These are phyloP conservation scores for Daldinia childiae DNA, from an alignment of 495 filamentous ascomycete genomes.

Conservation along the genomic window DNA sequence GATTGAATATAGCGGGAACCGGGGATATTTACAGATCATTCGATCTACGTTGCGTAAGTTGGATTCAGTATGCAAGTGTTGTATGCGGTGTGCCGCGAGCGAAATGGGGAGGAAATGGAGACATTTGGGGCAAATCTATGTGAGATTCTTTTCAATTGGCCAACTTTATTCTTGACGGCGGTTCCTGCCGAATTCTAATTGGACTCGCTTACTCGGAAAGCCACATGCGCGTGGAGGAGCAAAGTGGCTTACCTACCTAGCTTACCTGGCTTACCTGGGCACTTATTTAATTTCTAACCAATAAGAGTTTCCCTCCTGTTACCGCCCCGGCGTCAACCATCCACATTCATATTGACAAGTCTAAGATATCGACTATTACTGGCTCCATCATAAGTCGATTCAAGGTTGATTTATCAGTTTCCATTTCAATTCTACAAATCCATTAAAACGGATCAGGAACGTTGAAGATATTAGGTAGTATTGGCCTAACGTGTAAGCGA, in stretches of 20 bases:
- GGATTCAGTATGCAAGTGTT: constrained; percentile 20
- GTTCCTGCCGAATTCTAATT: constrained; percentile 41
- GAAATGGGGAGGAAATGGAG: background rate
- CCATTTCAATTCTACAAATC: constrained; percentile 4
- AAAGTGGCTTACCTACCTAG: no score
- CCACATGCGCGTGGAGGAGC: constrained; percentile 29
- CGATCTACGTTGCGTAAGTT: constrained; percentile 28
- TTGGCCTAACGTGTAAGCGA: constrained; percentile 6
- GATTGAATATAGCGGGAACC: constrained; percentile 18
- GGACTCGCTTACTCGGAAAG: constrained; percentile 38
- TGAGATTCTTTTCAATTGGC: constrained; percentile 18
- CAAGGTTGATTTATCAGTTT: constrained; percentile 15
- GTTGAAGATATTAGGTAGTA: constrained; percentile 27
- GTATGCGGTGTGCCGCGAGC: constrained; percentile 31
- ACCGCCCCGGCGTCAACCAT: constrained; percentile 20
- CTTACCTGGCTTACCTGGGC: constrained; percentile 12
- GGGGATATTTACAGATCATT: background rate
- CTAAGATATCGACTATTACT: background rate
- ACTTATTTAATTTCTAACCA: constrained; percentile 3
- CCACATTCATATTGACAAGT: background rate
- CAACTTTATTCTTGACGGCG: constrained; percentile 39
- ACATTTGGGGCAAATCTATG: background rate
- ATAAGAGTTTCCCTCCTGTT: background rate
- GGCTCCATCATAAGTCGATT: constrained; percentile 16
- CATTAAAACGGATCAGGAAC: constrained; percentile 1